These are phyloP conservation scores for Ramaria rubella DNA, from an alignment of 768 basidiomycete species.

Conservation along the genomic window DNA sequence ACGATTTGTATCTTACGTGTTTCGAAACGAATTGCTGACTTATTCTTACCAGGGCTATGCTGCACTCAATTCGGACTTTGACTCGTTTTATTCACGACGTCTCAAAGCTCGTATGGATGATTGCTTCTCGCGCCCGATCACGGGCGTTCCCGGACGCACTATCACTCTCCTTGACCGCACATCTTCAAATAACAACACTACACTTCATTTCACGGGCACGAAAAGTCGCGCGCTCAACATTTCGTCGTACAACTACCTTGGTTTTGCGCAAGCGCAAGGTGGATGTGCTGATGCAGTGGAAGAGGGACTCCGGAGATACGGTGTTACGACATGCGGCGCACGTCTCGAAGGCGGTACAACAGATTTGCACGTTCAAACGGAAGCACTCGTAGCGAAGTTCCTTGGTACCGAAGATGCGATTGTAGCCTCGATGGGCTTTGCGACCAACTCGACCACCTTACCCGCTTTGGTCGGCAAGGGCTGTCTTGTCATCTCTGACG, in stretches of 20 bases:
- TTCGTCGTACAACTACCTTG: slow-evolving; percentile 98
- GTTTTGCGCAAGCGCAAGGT: slow-evolving; percentile 90
- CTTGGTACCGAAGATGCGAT: slow-evolving; percentile 86
- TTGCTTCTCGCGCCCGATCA: slow-evolving; percentile 88
- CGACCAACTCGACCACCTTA: slow-evolving; percentile 89
- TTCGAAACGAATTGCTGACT: slow-evolving; percentile 9
- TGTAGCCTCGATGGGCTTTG: slow-evolving; percentile 94
- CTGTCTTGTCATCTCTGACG: slow-evolving; percentile 92
- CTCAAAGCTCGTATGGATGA: slow-evolving; percentile 93
- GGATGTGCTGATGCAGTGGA: slow-evolving; percentile 95
- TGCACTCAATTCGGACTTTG: slow-evolving; percentile 94
- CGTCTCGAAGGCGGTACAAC: slow-evolving; percentile 81
- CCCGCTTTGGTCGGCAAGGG: slow-evolving; percentile 89
- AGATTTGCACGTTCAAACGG: slow-evolving; percentile 74
- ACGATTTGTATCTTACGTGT: neutral
- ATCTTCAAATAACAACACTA: slow-evolving; percentile 75
- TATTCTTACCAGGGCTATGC: slow-evolving; percentile 72
- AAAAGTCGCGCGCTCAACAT: slow-evolving; percentile 90
- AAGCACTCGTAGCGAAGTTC: slow-evolving; percentile 85
- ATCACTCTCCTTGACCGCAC: slow-evolving; percentile 79
- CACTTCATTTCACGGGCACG: slow-evolving; percentile 68
- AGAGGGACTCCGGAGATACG: slow-evolving; percentile 73
- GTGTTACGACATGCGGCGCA: slow-evolving; percentile 67
- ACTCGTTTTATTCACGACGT: slow-evolving; percentile 97
- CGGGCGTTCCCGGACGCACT: slow-evolving; percentile 93